These are phyloP conservation scores for Cordyceps tenuipes DNA, from an alignment of 2,329 filamentous ascomycete genomes.

Conservation along the genomic window DNA sequence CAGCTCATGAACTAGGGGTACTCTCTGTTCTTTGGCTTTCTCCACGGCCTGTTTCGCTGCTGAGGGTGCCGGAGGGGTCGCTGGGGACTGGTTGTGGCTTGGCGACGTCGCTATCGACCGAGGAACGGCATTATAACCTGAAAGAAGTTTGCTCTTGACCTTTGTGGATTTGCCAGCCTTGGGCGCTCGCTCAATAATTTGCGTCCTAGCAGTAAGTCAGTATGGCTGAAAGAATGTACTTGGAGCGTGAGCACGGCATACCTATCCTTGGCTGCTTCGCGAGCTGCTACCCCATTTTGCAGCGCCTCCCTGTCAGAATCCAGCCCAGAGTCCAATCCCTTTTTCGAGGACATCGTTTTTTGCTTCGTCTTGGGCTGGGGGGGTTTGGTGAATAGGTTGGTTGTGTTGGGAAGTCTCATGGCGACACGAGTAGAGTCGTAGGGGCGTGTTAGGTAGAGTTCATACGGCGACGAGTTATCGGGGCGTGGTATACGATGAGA, in stretches of 20 bases:
- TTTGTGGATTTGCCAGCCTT: conserved; percentile 27
- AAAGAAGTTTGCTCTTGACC: conserved; percentile 35
- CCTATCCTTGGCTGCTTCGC: conserved; percentile 29
- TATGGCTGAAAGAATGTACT: conserved; percentile 7
- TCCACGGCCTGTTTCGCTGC: conserved; percentile 44
- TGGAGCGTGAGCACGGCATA: conserved; percentile 17
- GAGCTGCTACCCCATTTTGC: conserved; percentile 32
- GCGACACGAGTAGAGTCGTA: conserved; percentile 38
- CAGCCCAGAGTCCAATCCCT: conserved; percentile 31
- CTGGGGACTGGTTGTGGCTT: conserved; percentile 47
- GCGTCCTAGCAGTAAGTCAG: conserved; percentile 26
- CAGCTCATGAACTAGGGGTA: conserved; percentile 51
- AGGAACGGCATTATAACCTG: conserved; percentile 29
- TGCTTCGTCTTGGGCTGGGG: conserved; percentile 22
- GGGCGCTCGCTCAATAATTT: conserved; percentile 27
- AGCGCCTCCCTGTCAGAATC: conserved; percentile 44
- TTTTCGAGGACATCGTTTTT: conserved; percentile 24
- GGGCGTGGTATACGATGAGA: conserved; percentile 39
- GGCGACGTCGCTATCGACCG: conserved; percentile 45
- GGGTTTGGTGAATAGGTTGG: conserved; percentile 40
- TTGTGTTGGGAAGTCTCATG: conserved; percentile 41
- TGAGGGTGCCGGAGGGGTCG: conserved; percentile 39
- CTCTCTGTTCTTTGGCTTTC: conserved; percentile 44
- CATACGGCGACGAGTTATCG: conserved; percentile 40
- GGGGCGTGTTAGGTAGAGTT: conserved; percentile 49